Evolutionary conservation across 495 filamentous ascomycete species (phyloP).

Genomic region (Trichoderma parareesei): DNA sequence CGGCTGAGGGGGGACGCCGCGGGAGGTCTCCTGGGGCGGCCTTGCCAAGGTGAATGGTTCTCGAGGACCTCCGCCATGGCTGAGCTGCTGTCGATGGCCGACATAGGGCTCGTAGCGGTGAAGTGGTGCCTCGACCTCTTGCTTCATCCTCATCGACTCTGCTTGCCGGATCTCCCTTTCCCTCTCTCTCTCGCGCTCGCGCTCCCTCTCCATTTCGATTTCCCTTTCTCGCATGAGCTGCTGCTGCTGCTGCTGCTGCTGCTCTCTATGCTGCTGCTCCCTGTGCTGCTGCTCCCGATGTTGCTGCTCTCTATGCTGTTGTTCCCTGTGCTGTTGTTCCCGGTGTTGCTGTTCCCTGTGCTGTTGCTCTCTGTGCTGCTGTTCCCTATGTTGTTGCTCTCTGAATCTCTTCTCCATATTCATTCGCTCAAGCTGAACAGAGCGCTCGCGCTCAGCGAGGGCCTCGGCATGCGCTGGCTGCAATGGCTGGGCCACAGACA

Average conservation of each 20-base stretch:
- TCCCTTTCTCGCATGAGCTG: slow-evolving; percentile 10
- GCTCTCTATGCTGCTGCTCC: slow-evolving; percentile 12
- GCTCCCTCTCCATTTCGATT: slow-evolving; percentile 8
- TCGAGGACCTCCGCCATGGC: slow-evolving; percentile 21
- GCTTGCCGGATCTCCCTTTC: slow-evolving; percentile 22
- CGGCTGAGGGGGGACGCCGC: slow-evolving; percentile 26
- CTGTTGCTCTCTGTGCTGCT: slow-evolving; percentile 13
- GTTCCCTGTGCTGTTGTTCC: slow-evolving; percentile 8
- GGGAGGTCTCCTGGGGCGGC: slow-evolving; percentile 30
- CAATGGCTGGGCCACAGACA: slow-evolving; percentile 18
- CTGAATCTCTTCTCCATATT: slow-evolving; percentile 4
- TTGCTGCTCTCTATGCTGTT: slow-evolving; percentile 13
- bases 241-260: slow-evolving; percentile 15
- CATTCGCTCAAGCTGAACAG: neutral
- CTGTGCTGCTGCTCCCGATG: slow-evolving; percentile 6
- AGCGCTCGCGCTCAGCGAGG: slow-evolving; percentile 5
- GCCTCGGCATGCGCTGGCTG: slow-evolving; percentile 22
- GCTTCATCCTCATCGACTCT: slow-evolving; percentile 33
- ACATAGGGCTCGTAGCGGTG: slow-evolving; percentile 25
- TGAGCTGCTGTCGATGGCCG: slow-evolving; percentile 21
- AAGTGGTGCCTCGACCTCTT: slow-evolving; percentile 33
- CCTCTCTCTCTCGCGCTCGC: slow-evolving; percentile 20
- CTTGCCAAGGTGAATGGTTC: slow-evolving; percentile 33
- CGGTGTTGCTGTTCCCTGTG: slow-evolving; percentile 13
- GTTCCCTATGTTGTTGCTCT: slow-evolving; percentile 9